These are phyloP conservation scores for Metschnikowia orientalis DNA, from an alignment of 805 yeast species.

Conservation along the genomic window DNA sequence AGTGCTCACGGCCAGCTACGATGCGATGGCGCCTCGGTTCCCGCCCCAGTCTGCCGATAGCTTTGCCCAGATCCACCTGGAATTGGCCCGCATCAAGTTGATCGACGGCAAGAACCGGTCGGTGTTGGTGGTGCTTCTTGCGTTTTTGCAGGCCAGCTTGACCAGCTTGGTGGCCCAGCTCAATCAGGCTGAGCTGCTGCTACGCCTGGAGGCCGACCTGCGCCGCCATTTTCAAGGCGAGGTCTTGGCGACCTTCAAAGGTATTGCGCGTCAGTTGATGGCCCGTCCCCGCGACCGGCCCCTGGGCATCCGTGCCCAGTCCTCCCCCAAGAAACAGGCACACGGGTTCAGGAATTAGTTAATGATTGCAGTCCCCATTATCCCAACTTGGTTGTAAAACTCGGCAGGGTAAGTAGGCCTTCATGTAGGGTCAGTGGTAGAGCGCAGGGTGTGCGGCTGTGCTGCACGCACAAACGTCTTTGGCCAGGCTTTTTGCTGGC, in stretches of 20 bases:
- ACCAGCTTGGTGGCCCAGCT: constrained; percentile 10
- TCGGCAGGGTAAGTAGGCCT: too few species aligned
- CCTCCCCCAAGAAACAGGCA: constrained; percentile 10
- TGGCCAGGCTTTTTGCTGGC: too few species aligned
- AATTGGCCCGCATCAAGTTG: constrained; percentile 5
- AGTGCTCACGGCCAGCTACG: constrained; percentile 12
- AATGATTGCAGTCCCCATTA: too few species aligned
- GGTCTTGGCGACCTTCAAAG: constrained; percentile 11
- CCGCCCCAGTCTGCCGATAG: constrained; percentile 12
- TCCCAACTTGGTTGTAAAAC: too few species aligned
- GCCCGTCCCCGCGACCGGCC: constrained; percentile 6
- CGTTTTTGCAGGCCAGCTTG: constrained; percentile 10
- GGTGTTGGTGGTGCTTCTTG: constrained; percentile 7
- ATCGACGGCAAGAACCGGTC: constrained; percentile 4
- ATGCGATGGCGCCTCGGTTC: constrained; percentile 10
- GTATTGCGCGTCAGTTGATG: constrained; percentile 10
- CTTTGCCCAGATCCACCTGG: constrained; percentile 9
- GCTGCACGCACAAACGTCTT: too few species aligned
- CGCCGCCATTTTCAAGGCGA: constrained; percentile 14
- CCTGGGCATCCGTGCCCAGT: constrained; percentile 11
- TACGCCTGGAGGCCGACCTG: constrained; percentile 11
- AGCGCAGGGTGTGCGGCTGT: too few species aligned
- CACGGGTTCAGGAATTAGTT: too few species aligned
- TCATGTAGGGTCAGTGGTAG: too few species aligned
- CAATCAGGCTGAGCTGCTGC: constrained; percentile 10